Base-by-base conservation (phyloP, 2,329 filamentous ascomycete genomes). In the Scedosporium aurantiacum region DNA sequence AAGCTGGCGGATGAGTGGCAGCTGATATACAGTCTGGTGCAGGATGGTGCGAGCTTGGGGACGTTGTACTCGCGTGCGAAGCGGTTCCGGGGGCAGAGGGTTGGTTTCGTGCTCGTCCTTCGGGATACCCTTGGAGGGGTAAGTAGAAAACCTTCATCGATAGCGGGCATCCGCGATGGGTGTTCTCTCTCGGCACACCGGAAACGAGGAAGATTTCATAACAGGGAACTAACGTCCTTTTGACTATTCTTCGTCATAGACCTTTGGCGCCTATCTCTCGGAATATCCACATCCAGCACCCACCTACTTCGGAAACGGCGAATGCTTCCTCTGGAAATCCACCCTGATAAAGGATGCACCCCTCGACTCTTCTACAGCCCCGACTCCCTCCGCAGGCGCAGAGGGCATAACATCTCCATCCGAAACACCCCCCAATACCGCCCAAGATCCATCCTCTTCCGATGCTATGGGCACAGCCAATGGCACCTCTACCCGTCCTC, bases 201-300 rank as follows among this genome's bases (percentile, higher is more conserved):
- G 27, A 27, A 8, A 10, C 6, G 10, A 55, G 18, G 16, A 56
- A 40, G 55, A 41, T 28, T 14, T n/a, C n/a, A 14, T n/a, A 40
- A 41, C 55, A 41, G 28, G 25, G 37, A 32, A 60, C 32, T 37
- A 4, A 37, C 32, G 10, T 28, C 10, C 10, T 56, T 40, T 7
- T 57, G 21, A 10, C 57, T 61, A 28, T 27, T 18, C 12, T n/a
- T 10, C 12, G 18, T 45, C 50, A 27, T 65, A 87, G 82, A 82
- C 91, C 50, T 99, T 99, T 71, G 94, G 94, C 70, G 92, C 92
- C 60, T 97, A 97, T 73, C 84, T 97, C 60, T 95, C 91, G 60
- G 93, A 99, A 71, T 81, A 89, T 58, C 92, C 93, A 10, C 89
- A 88, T 67, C 90, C 91, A 0, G 79, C 85, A 1, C 76, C 90